Percentiles rank a stretch among this genome's conserved stretches.
phyloP scores from a whole-genome alignment of 495 filamentous ascomycete genomes.

The Penicillium tannophilum region DNA sequence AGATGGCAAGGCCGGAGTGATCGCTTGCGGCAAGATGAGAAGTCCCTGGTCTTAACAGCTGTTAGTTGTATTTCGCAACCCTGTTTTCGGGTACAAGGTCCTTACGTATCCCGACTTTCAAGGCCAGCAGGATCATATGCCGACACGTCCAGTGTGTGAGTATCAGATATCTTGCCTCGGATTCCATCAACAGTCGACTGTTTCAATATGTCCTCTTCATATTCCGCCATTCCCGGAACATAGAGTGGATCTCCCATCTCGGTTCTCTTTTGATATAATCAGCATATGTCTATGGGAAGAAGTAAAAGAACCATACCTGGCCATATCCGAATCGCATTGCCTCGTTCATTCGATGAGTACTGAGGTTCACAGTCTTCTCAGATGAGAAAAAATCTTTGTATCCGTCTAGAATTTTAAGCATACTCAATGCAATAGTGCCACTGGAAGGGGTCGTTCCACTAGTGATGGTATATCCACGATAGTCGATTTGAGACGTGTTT shows the following conservation, averaged over 20 bases:
- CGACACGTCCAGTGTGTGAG: conserved; percentile 63
- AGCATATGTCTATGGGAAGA: neutral
- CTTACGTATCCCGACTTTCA: conserved; percentile 61
- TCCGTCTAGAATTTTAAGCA: conserved; percentile 77
- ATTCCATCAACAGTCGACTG: conserved; percentile 57
- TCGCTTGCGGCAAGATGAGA: conserved; percentile 76
- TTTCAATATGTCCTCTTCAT: conserved; percentile 67
- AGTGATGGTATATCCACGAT: conserved; percentile 68
- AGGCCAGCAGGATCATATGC: conserved; percentile 70
- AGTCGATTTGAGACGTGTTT: conserved; percentile 64
- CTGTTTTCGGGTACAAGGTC: neutral
- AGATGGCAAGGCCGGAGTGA: conserved; percentile 66
- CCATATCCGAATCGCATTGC: conserved; percentile 87
- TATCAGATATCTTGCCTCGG: conserved; percentile 68
- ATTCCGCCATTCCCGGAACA: conserved; percentile 61
- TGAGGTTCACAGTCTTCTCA: conserved; percentile 55
- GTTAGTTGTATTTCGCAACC: neutral
- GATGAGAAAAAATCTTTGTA: conserved; percentile 61
- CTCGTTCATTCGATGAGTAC: conserved; percentile 80
- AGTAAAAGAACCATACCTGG: conserved; percentile 39
- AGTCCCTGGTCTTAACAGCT: conserved; percentile 59
- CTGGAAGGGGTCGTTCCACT: conserved; percentile 71
- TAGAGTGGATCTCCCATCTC: conserved; percentile 80
- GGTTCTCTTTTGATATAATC: conserved; percentile 44
- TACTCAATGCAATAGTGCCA: conserved; percentile 69